Evolutionary conservation across 805 yeast genomes (phyloP).

Genomic region (Candida germanica): DNA sequence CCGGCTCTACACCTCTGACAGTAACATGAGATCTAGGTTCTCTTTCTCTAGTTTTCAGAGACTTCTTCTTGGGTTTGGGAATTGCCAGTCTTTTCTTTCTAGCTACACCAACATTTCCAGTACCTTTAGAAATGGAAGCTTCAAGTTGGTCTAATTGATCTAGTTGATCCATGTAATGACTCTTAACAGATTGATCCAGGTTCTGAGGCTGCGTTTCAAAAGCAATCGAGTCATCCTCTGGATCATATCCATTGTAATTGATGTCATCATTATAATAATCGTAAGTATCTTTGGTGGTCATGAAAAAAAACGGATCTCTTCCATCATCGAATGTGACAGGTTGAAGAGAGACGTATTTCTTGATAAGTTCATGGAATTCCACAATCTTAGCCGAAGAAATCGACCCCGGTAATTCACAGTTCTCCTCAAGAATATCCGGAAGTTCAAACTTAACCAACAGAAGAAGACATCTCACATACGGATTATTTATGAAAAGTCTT

Average conservation of each 20-base stretch:
- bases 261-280: constrained; percentile 28
- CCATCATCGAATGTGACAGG: constrained; percentile 34
- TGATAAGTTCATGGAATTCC: constrained; percentile 34
- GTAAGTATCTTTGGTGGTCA: constrained; percentile 23
- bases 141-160: constrained; percentile 41
- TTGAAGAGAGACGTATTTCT: constrained; percentile 37
- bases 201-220: constrained; percentile 24
- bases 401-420: constrained; percentile 35
- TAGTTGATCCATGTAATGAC: constrained; percentile 16
- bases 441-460: constrained; percentile 44
- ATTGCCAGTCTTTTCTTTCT: constrained; percentile 19
- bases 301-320: constrained; percentile 32
- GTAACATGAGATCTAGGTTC: constrained; percentile 13
- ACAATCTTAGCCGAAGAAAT: constrained; percentile 29
- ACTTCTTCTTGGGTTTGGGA: constrained; percentile 1
- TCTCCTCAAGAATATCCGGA: constrained; percentile 38
- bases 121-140: constrained; percentile 13
- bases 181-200: constrained; percentile 1
- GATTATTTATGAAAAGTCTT: constrained; percentile 43
- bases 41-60: constrained; percentile 11
- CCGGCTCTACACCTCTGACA: constrained; percentile 10
- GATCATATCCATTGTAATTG: constrained; percentile 24
- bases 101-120: constrained; percentile 22
- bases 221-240: constrained; percentile 29
- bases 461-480: constrained; percentile 48